Evolutionary conservation across 371 early-diverging fungal genomes (phyloP), one percentile per base, ranked within the genome.

Genomic region (Dichotomocladium elegans): DNA sequence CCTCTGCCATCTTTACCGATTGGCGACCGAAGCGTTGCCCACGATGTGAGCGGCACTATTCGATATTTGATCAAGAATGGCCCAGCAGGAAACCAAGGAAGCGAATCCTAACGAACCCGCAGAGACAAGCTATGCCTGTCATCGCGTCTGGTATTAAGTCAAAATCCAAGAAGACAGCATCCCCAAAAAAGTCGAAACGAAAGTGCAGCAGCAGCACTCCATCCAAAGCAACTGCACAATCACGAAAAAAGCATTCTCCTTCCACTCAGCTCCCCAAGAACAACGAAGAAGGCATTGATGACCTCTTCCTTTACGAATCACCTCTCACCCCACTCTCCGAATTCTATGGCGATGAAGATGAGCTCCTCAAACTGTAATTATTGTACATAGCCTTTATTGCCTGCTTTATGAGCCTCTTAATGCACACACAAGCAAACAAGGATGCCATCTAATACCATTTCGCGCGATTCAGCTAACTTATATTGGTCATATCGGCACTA

Each of bases 11-110:
- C 4, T 76, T 76, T 42, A 65, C 64, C 1, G 66, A 70, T 41
- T 76, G 76, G 76, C 33, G 52, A 15, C 72, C 70, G 1, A 63
- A 70, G 33, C 61, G 76, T 14, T 76, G 76, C 41, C 72, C 76
- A 44, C 60, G 76, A 8, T 76, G 76, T 35, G 76, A 76, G 49
- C 65, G 76, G 14, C 76, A 76, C 45, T 61, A 43, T 48, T 54
- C 57, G 14, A 61, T 76, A 3, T 76, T 70, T 55, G 50, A 44
- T 9, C 70, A 72, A 31, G 76, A 76, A 63, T 76, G 76, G 76
- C 76, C 76, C 11, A 41, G 41, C 15, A 26, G 51, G 27, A 25
- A 41, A 30, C 19, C 9, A 9, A 37, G 33, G 22, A 51, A 51
- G 26, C 37, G 33, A 12, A 25, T 9, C 47, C 47, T 21, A 14